Conservation (phyloP, 352 stramenopile species). For the Globisporangium radiosum region DNA sequence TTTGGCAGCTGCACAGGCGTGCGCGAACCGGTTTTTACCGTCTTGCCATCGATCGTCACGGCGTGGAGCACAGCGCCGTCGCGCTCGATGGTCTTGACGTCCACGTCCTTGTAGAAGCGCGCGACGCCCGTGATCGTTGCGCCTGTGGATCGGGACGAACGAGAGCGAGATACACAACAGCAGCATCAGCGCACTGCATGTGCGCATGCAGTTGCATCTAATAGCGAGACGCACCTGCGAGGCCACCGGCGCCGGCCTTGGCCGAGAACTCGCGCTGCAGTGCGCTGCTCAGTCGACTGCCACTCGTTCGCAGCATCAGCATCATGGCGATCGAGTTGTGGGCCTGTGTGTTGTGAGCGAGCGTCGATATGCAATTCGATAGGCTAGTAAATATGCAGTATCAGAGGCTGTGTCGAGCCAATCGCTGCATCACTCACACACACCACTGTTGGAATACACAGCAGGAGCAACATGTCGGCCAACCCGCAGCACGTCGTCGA, state of each 20-base stretch:
- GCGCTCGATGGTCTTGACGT: slow-evolving; percentile 46
- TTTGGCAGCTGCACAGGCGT: slow-evolving; percentile 56
- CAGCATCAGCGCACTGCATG: background rate
- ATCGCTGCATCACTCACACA: background rate
- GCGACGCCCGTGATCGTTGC: slow-evolving; percentile 72
- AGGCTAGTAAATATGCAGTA: background rate
- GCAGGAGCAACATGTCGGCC: slow-evolving; percentile 38
- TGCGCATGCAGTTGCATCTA: slow-evolving; percentile 10
- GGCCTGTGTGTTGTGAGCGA: background rate
- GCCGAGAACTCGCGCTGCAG: slow-evolving; percentile 35
- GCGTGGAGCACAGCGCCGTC: slow-evolving; percentile 29
- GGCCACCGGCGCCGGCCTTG: slow-evolving; percentile 34
- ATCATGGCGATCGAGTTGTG: background rate
- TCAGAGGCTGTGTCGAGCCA: background rate
- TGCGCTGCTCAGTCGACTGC: slow-evolving; percentile 14
- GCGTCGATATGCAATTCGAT: background rate
- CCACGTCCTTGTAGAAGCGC: slow-evolving; percentile 82
- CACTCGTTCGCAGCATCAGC: slow-evolving; percentile 27
- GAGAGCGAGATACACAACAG: background rate
- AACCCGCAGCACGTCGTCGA: slow-evolving; percentile 86
- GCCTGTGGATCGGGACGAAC: slow-evolving; percentile 16
- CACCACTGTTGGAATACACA: background rate
- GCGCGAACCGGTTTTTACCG: slow-evolving; percentile 63
- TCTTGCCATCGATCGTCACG: slow-evolving; percentile 80
- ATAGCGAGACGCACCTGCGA: slow-evolving; percentile 21